phyloP scores from a whole-genome alignment of 192 early-diverging fungal genomes.

The Chytriomyces hyalinus region DNA sequence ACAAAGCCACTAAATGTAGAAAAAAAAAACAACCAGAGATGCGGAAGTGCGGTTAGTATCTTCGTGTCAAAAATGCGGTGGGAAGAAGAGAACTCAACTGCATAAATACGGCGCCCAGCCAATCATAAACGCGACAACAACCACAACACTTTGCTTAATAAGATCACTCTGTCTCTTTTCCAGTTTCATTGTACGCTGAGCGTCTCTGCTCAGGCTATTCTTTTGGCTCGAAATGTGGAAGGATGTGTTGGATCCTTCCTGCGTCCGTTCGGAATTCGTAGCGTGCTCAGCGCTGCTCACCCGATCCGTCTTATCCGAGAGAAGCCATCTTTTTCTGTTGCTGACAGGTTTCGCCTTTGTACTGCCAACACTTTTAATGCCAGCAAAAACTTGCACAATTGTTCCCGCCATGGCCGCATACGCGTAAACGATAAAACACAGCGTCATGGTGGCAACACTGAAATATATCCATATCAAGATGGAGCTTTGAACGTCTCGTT shows the following conservation, averaged over 20 bases:
- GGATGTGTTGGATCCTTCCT: not conserved
- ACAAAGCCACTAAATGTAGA: no score
- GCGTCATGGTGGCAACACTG: not conserved
- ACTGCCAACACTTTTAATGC: not conserved
- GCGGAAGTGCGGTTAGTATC: no score
- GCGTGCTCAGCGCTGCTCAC: no score
- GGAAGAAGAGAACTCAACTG: no score
- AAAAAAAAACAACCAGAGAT: no score
- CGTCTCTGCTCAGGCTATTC: not conserved
- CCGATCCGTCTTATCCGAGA: no score
- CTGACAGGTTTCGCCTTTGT: not conserved
- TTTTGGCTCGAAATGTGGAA: no score
- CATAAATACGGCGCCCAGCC: not conserved
- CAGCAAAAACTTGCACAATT: not conserved
- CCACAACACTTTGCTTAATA: not conserved
- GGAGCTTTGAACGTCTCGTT: not conserved
- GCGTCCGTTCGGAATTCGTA: not conserved
- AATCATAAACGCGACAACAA: not conserved
- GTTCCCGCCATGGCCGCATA: not conserved
- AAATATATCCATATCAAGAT: not conserved
- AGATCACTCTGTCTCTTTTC: not conserved
- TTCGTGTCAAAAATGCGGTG: no score
- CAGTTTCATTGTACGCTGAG: no score
- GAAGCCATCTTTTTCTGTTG: not conserved
- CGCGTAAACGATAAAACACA: not conserved